Conservation (phyloP, 176 grass and related monocot genomes). For the Chrysopogon serrulatus region DNA sequence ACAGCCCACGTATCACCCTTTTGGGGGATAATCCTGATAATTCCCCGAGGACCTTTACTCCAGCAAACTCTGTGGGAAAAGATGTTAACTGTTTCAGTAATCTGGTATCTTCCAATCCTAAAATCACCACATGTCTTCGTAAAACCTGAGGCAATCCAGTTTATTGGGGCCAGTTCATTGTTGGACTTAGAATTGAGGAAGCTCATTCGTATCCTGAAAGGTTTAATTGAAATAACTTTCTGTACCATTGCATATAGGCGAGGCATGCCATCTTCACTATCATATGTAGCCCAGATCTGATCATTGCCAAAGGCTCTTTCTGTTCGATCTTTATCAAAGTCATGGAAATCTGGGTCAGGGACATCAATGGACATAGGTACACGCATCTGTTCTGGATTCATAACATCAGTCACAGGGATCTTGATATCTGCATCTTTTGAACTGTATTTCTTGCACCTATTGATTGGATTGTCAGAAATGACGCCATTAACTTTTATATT, state of each 20-base stretch:
- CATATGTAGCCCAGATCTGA: slow-evolving; percentile 72
- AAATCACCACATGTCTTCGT: slow-evolving; percentile 73
- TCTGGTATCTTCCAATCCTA: slow-evolving; percentile 59
- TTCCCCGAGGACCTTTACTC: slow-evolving; percentile 53
- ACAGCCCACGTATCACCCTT: slow-evolving; percentile 75
- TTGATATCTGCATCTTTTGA: slow-evolving; percentile 17
- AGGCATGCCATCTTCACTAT: slow-evolving; percentile 75
- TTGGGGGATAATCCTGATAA: slow-evolving; percentile 56
- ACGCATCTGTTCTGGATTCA: slow-evolving; percentile 23
- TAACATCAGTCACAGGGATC: slow-evolving; percentile 16
- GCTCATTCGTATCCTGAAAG: slow-evolving; percentile 66
- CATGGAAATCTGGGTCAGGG: slow-evolving; percentile 64
- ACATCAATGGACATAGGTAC: slow-evolving; percentile 47
- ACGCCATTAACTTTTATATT: not conserved
- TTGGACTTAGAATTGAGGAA: slow-evolving; percentile 79
- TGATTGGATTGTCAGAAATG: not conserved
- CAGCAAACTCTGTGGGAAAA: slow-evolving; percentile 64
- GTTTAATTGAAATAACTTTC: slow-evolving; percentile 57
- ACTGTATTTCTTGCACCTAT: slow-evolving; percentile 12
- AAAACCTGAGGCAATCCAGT: slow-evolving; percentile 59
- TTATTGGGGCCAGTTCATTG: slow-evolving; percentile 59
- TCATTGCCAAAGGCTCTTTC: slow-evolving; percentile 57
- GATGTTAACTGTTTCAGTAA: slow-evolving; percentile 66
- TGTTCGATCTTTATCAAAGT: slow-evolving; percentile 67
- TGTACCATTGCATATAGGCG: slow-evolving; percentile 61